phyloP scores from a whole-genome alignment of 106 monocot genomes.

The Platanthera zijinensis region DNA sequence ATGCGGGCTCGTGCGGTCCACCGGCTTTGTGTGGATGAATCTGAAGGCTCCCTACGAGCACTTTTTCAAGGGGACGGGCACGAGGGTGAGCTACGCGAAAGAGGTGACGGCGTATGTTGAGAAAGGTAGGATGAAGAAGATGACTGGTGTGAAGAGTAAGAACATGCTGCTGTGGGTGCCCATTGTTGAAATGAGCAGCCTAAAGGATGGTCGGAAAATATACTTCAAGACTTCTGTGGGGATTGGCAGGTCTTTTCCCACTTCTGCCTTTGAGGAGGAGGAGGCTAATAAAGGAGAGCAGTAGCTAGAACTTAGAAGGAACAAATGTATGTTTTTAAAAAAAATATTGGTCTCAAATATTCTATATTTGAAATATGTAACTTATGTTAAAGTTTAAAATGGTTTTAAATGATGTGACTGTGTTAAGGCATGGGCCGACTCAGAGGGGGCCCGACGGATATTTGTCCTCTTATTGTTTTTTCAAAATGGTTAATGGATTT shows the following conservation, averaged over 20 bases:
- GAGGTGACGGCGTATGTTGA: conserved; percentile 52
- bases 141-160: conserved; percentile 72
- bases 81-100: conserved; percentile 34
- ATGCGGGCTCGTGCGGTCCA: conserved; percentile 55
- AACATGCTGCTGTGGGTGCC: conserved; percentile 90
- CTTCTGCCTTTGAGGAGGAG: conserved; percentile 27
- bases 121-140: conserved; percentile 47
- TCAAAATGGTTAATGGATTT: no score
- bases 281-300: neutral
- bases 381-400: no score
- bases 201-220: conserved; percentile 24
- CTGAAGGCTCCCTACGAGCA: conserved; percentile 46
- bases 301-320: no score
- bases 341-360: no score
- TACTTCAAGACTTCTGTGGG: conserved; percentile 53
- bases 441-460: no score
- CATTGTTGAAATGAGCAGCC: conserved; percentile 67
- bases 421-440: no score
- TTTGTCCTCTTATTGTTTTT: no score
- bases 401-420: no score
- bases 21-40: conserved; percentile 94
- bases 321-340: no score
- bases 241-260: conserved; percentile 35
- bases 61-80: conserved; percentile 40
- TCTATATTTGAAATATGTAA: no score